Evolutionary conservation across 1,139 yeast genomes (phyloP).

Genomic region (Pichia sp.): DNA sequence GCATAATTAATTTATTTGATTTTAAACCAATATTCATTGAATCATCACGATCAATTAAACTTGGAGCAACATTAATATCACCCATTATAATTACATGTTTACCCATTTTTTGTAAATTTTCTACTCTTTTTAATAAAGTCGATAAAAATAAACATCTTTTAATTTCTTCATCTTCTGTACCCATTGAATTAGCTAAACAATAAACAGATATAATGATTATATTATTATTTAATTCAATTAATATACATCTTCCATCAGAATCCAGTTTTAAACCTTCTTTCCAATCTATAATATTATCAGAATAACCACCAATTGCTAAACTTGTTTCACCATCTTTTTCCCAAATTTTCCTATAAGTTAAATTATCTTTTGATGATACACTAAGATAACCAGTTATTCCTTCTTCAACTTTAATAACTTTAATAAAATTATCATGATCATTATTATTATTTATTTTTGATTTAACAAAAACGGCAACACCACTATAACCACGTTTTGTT

Average conservation of each 20-base stretch:
- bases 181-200: constrained; percentile 85
- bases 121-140: constrained; percentile 53
- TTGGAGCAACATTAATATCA: constrained; percentile 76
- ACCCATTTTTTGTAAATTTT: constrained; percentile 45
- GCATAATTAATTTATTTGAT: constrained; percentile 15
- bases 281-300: constrained; percentile 33
- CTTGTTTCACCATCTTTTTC: constrained; percentile 10
- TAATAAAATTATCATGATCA: constrained; percentile 30
- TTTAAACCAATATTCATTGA: constrained; percentile 41
- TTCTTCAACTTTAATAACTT: constrained; percentile 74
- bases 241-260: constrained; percentile 75
- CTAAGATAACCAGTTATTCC: constrained; percentile 73
- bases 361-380: constrained; percentile 13
- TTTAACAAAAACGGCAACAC: constrained; percentile 80
- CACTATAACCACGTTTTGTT: constrained; percentile 74
- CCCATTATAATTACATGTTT: constrained; percentile 76
- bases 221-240: constrained; percentile 61
- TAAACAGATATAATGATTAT: constrained; percentile 69
- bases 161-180: constrained; percentile 62
- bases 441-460: constrained; percentile 29
- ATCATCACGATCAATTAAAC: constrained; percentile 79
- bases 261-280: constrained; percentile 48
- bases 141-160: constrained; percentile 54
- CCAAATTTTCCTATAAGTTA: constrained; percentile 22
- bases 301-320: constrained; percentile 67